These are phyloP conservation scores for Malus sieversii DNA, from an alignment of 306 rosid species.

Conservation along the genomic window DNA sequence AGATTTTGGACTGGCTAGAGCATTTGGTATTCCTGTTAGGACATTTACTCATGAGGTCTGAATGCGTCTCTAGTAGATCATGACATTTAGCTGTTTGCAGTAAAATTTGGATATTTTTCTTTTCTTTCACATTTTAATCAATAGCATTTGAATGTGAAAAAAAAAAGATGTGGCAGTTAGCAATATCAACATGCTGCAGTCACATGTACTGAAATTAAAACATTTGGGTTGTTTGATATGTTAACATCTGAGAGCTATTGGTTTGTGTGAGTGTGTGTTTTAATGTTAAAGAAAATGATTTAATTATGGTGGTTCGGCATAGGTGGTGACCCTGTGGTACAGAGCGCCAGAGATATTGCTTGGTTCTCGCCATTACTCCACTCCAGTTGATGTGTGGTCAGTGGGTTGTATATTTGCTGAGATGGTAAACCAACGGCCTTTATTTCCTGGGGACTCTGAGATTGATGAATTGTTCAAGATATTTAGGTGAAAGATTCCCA, in stretches of 20 bases:
- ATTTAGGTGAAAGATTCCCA: conserved; percentile 58
- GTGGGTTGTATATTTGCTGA: conserved; percentile 99
- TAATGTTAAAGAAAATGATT: neutral
- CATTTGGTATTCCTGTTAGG: conserved; percentile 98
- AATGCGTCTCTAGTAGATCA: neutral
- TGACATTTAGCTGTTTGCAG: neutral
- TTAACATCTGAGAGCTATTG: neutral
- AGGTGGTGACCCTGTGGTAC: conserved; percentile 99
- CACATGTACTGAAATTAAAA: neutral
- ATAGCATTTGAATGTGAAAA: neutral
- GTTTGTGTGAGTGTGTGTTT: neutral
- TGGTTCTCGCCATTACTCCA: conserved; percentile 96
- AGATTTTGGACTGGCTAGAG: conserved; percentile 98
- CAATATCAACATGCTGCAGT: neutral
- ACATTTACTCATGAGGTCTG: conserved; percentile 94
- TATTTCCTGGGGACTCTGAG: conserved; percentile 99
- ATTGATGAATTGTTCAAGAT: conserved; percentile 94
- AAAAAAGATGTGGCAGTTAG: neutral
- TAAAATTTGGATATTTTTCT: neutral
- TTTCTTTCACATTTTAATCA: neutral
- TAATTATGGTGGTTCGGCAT: conserved; percentile 12
- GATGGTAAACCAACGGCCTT: conserved; percentile 85
- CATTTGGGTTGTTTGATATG: neutral
- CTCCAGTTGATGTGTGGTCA: conserved; percentile 98
- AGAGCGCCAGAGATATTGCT: conserved; percentile 99